Base-by-base conservation (phyloP, 2,329 filamentous ascomycete species). In the Juglanconis juglandina region DNA sequence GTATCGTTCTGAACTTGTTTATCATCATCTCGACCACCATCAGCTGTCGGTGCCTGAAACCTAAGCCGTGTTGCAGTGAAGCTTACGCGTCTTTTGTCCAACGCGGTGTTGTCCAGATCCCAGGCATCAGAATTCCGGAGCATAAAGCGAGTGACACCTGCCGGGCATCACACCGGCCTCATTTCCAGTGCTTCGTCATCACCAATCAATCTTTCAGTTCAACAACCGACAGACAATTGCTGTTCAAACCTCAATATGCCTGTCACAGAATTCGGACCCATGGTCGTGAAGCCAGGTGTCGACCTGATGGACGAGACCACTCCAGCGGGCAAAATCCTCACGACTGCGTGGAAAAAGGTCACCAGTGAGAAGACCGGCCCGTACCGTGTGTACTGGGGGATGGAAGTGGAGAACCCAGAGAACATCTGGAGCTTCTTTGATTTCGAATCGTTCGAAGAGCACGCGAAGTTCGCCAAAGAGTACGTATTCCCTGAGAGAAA, bases 391-490 rank as follows among this genome's bases (percentile, higher is more conserved):
- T 68, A 63, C 44, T 67, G 63, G 63, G 65, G 66, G 6, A 49
- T 65, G 6, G 66, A 69, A 35, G 47, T 63, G 10, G 64, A 69
- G 30, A 58, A 66, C 11, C 65, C 68, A 4, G 60, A 55, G 30
- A 62, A 62, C 5, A 10, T 66, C 9, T 69, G 68, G 67, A 58
- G 57, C 1, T 67, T 70, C 34, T 69, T 70, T 13, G 68, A 68
- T 42, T 70, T 67, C 61, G 65, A 67, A 32, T 68, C 67, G 0
- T 46, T 69, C 3, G 67, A 67, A 35, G 62, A 68, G 35, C 68
- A 70, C 44, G 33, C 64, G 33, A 59, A 54, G 2, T 69, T 68
- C 14, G 64, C 65, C 4, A 59, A 66, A 48, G 52, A 59, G 68
- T 67, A 54, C 34, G 65, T 62, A 17, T 17, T 7, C 10, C 39